Evolutionary conservation across 225 moss, liverwort and hornwort genomes (phyloP), one percentile per base, ranked within the genome.

Genomic region (Polytrichum commune): DNA sequence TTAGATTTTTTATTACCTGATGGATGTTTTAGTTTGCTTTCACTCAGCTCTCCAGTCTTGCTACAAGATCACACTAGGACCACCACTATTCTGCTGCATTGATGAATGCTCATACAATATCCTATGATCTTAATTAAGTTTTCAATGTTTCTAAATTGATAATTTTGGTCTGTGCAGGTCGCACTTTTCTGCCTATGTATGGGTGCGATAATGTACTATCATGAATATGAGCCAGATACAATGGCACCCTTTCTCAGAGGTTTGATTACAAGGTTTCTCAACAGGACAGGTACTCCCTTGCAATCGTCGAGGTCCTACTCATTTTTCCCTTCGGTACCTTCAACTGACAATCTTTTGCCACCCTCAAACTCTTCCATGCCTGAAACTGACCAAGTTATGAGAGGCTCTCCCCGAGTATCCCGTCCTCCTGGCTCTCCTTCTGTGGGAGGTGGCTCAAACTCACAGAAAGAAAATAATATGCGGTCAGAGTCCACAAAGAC

Each of bases 201-300:
- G 92, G 94, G 94, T 25, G 90, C 84, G 55, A 79, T 94, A 61
- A 94, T 94, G 94, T 94, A 94, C 82, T 94, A 85, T 71, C 92
- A 94, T 67, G 94, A 94, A 73, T 85, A 92, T 73, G 92, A 94
- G 67, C 94, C 94, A 25, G 80, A 83, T 29, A 94, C 94, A 18
- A 92, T 94, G 94, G 90, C 94, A 53, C 90, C 94, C 46, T 94
- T 94, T 67, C 81, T 94, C 7, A 81, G 94, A 82, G 94, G 94
- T 1, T 77, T 94, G 53, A 83, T 94, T 53, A 85, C 82, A 33
- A 83, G 94, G 68, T 94, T 94, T 67, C 78, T 90, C 25, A 94
- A 92, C 83, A 86, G 83, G 32, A 94, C 90, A 24, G 92, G 86
- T 55, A 92, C 90, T 30, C 90, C 92, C 67, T 81, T 92, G 64